phyloP scores from a whole-genome alignment of 2,329 filamentous ascomycete genomes.

The Scorias spongiosa region DNA sequence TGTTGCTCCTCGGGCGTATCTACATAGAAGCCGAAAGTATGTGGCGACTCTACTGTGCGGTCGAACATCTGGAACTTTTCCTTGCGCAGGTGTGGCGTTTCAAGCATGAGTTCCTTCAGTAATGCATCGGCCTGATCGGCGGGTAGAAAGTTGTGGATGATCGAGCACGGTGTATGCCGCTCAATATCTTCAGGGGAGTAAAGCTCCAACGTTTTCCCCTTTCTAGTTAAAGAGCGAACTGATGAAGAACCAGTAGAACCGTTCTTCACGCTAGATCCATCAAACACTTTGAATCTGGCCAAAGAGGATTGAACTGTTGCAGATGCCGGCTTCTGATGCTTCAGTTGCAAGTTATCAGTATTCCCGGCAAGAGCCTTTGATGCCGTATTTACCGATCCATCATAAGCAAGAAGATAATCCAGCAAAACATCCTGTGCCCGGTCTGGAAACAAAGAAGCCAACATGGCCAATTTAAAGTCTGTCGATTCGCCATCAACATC shows the following conservation, averaged over 20 bases:
- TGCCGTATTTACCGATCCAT: constrained; percentile 59
- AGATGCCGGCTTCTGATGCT: constrained; percentile 1
- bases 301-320: constrained; percentile 29
- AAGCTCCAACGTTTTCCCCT: constrained; percentile 68
- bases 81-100: constrained; percentile 55
- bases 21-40: constrained; percentile 73
- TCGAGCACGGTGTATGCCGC: constrained; percentile 72
- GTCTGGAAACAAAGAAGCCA: constrained; percentile 60
- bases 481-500: constrained; percentile 56
- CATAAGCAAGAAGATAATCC: constrained; percentile 60
- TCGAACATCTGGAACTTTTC: constrained; percentile 78
- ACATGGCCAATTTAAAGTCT: constrained; percentile 72
- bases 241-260: not conserved
- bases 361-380: constrained; percentile 37
- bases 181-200: constrained; percentile 72
- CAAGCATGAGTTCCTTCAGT: constrained; percentile 57
- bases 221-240: constrained; percentile 44
- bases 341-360: too few species aligned
- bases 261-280: not conserved
- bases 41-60: constrained; percentile 68
- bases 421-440: constrained; percentile 53
- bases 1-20: constrained; percentile 54
- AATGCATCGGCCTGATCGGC: constrained; percentile 55
- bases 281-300: constrained; percentile 8
- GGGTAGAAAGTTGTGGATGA: constrained; percentile 82